phyloP scores from a whole-genome alignment of 2,329 filamentous ascomycete species.

The Fusarium verrucosum region DNA sequence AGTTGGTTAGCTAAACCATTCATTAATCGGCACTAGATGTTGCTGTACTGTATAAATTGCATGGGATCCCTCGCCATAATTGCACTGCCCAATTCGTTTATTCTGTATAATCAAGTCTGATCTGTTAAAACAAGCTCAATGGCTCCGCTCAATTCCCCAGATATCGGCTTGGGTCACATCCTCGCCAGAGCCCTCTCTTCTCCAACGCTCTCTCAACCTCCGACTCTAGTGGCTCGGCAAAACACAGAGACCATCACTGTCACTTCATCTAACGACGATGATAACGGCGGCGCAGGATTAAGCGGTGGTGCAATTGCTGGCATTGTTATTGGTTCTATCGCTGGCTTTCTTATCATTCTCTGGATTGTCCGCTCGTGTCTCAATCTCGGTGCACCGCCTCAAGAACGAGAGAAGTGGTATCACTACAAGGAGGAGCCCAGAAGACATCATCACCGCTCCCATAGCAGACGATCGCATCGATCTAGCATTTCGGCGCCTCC shows the following conservation, averaged over 20 bases:
- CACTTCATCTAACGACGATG: slow-evolving; percentile 28
- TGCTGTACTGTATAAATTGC: slow-evolving; percentile 4
- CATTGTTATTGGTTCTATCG: slow-evolving; percentile 21
- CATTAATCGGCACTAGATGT: neutral
- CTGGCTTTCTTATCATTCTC: slow-evolving; percentile 51
- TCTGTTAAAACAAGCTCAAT: slow-evolving; percentile 8
- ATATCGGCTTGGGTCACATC: slow-evolving; percentile 25
- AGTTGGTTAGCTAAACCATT: neutral
- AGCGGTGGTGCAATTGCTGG: slow-evolving; percentile 57
- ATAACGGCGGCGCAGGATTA: slow-evolving; percentile 40
- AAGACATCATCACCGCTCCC: slow-evolving; percentile 38
- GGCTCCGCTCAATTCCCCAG: slow-evolving; percentile 30
- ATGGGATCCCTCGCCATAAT: neutral
- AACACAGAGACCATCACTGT: slow-evolving; percentile 47
- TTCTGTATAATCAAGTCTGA: no score
- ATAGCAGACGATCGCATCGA: slow-evolving; percentile 34
- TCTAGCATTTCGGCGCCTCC: slow-evolving; percentile 42
- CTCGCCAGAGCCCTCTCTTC: slow-evolving; percentile 28
- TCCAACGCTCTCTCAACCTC: slow-evolving; percentile 15
- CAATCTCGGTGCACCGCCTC: slow-evolving; percentile 52
- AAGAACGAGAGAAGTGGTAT: slow-evolving; percentile 48
- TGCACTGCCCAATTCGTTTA: neutral
- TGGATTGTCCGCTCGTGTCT: slow-evolving; percentile 59
- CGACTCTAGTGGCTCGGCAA: slow-evolving; percentile 35
- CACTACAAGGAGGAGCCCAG: slow-evolving; percentile 42